phyloP scores from a whole-genome alignment of 1,284 basidiomycete species.

The Ustilago shanxiensis region DNA sequence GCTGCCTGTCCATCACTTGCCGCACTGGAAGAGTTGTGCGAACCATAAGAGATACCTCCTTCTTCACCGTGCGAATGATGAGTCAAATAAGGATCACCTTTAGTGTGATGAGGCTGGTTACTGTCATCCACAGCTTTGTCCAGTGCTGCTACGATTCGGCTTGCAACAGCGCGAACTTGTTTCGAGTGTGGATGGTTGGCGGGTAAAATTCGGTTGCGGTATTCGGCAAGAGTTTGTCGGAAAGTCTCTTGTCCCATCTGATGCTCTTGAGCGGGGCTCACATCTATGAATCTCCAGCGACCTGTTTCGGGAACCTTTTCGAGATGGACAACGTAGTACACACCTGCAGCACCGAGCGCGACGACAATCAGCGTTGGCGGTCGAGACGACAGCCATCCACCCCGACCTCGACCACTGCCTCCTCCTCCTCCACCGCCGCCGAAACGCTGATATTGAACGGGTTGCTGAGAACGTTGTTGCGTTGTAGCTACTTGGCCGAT shows the following conservation, averaged over 20 bases:
- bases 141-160: slow-evolving; percentile 80
- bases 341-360: slow-evolving; percentile 48
- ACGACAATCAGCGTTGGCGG: slow-evolving; percentile 47
- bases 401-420: too few relatives aligned
- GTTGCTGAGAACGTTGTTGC: slow-evolving; percentile 15
- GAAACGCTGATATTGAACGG: slow-evolving; percentile 38
- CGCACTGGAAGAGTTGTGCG: slow-evolving; percentile 3
- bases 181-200: slow-evolving; percentile 77
- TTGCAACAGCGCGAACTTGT: slow-evolving; percentile 75
- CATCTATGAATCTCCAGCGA: slow-evolving; percentile 67
- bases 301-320: slow-evolving; percentile 66
- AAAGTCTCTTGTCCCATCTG: slow-evolving; percentile 73
- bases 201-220: slow-evolving; percentile 77
- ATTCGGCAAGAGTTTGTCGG: slow-evolving; percentile 75
- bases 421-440: too few relatives aligned
- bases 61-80: slow-evolving; percentile 46
- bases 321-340: slow-evolving; percentile 66
- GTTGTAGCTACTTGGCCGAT: slow-evolving; percentile 20
- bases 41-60: slow-evolving; percentile 46
- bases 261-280: slow-evolving; percentile 56
- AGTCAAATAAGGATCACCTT: slow-evolving; percentile 32
- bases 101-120: slow-evolving; percentile 42
- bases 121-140: slow-evolving; percentile 72
- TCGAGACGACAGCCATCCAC: slow-evolving; percentile 27
- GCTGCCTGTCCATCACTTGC: neutral